Evolutionary conservation across 768 basidiomycete genomes (phyloP).

Genomic region (Lactifluus volemus): DNA sequence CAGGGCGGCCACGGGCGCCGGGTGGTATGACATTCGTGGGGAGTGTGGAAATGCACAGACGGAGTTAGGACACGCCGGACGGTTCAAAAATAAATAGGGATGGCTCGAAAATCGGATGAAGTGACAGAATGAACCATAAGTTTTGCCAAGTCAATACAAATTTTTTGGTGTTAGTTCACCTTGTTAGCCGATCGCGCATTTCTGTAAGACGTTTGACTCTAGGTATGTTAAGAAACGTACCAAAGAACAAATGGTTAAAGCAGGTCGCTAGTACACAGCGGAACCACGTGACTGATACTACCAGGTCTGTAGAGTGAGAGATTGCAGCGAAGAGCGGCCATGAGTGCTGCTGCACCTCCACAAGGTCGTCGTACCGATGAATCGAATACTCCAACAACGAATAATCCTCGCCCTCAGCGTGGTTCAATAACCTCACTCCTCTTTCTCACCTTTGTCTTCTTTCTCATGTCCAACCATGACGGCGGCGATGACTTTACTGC

Average conservation of each 20-base stretch:
- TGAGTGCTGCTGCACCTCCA: background rate
- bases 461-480: conserved; percentile 70
- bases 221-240: no score
- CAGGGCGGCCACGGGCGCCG: background rate
- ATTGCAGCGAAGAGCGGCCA: background rate
- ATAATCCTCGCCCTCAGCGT: conserved; percentile 31
- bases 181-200: no score
- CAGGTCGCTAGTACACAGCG: no score
- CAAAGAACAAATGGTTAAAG: no score
- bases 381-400: background rate
- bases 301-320: no score
- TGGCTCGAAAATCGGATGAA: background rate
- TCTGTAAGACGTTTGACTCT: no score
- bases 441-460: conserved; percentile 65
- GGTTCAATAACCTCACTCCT: conserved; percentile 66
- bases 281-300: no score
- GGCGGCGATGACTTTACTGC: conserved; percentile 52
- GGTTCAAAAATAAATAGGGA: background rate
- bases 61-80: background rate
- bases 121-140: background rate
- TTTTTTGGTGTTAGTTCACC: no score
- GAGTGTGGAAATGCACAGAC: background rate
- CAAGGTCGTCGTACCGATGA: conserved; percentile 1
- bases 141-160: no score
- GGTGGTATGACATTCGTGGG: background rate